phyloP scores from a whole-genome alignment of 768 basidiomycete species.

The Dacryopinax spathularia region DNA sequence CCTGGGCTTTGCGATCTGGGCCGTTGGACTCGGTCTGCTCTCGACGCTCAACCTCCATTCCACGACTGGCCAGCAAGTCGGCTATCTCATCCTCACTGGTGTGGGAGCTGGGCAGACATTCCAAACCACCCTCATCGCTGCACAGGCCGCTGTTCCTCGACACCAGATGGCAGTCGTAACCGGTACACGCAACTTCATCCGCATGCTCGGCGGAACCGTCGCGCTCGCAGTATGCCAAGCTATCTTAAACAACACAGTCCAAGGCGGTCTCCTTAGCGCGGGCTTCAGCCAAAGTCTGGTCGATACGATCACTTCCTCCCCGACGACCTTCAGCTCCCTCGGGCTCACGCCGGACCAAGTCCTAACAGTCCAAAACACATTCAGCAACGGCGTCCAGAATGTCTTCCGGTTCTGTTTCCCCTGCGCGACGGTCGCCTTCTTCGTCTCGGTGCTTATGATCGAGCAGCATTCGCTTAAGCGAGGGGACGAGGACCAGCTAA shows the following conservation, averaged over 20 bases:
- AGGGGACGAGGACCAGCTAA: constrained; percentile 39
- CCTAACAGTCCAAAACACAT: constrained; percentile 34
- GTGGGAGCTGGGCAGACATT: constrained; percentile 47
- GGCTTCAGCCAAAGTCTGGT: constrained; percentile 30
- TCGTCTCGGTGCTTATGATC: constrained; percentile 45
- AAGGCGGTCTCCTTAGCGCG: constrained; percentile 35
- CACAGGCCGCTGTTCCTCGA: constrained; percentile 55
- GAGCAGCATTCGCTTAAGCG: constrained; percentile 46
- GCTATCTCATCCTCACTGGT: constrained; percentile 48
- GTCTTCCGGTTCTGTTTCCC: constrained; percentile 50
- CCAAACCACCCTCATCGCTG: constrained; percentile 54
- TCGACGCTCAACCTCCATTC: constrained; percentile 44
- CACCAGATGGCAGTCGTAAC: constrained; percentile 68
- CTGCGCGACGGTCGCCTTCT: constrained; percentile 39
- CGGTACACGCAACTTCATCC: constrained; percentile 51
- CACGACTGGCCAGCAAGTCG: constrained; percentile 35
- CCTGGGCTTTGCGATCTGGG: constrained; percentile 52
- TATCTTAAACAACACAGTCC: constrained; percentile 45
- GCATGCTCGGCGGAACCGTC: constrained; percentile 55
- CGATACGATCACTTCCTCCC: constrained; percentile 19
- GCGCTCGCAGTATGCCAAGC: constrained; percentile 48
- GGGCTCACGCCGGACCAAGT: constrained; percentile 30
- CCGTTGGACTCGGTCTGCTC: constrained; percentile 54
- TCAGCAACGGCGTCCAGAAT: constrained; percentile 41
- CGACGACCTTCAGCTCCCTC: constrained; percentile 11